These are phyloP conservation scores for Ramularia endophylla DNA, from an alignment of 2,329 filamentous ascomycete genomes.

Conservation along the genomic window DNA sequence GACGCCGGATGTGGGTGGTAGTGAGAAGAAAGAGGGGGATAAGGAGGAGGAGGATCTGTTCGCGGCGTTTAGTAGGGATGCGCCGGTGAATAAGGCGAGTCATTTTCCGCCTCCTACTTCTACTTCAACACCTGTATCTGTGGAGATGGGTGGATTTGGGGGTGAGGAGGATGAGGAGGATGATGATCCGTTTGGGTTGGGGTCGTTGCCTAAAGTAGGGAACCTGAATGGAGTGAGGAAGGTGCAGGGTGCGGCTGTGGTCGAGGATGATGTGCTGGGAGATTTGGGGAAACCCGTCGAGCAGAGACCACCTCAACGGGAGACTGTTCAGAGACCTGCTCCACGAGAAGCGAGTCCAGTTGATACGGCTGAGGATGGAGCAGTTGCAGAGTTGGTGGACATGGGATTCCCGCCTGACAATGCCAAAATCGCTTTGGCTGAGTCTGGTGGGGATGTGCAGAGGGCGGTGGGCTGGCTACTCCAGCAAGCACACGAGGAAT, in stretches of 20 bases:
- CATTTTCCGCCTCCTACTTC: conserved; percentile 50
- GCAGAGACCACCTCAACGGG: conserved; percentile 31
- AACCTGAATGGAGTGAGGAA: conserved; percentile 4
- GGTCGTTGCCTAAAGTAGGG: conserved; percentile 24
- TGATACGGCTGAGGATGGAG: conserved; percentile 50
- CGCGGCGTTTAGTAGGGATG: conserved; percentile 55
- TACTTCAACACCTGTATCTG: conserved; percentile 30
- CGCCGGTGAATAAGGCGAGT: conserved; percentile 54
- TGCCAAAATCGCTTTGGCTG: conserved; percentile 70
- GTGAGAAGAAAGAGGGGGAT: conserved; percentile 12
- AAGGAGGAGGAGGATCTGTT: conserved; percentile 54
- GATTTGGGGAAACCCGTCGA: conserved; percentile 55
- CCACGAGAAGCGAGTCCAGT: conserved; percentile 6
- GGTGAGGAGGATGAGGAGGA: conserved; percentile 47
- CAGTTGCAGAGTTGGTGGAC: conserved; percentile 82
- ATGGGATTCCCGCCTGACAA: conserved; percentile 90
- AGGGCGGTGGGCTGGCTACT: conserved; percentile 83
- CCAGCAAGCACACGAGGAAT: conserved; percentile 81
- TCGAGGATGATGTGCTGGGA: conserved; percentile 60
- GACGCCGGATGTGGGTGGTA: conserved; percentile 30
- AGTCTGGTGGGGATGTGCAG: conserved; percentile 79
- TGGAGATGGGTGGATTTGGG: not conserved
- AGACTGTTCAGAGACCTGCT: conserved; percentile 4
- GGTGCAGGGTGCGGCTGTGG: conserved; percentile 16
- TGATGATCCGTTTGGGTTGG: conserved; percentile 84